A percentile compares a stretch with the other conserved stretches of the same genome.
Evolutionary conservation across 306 rosid genomes (phyloP).

Genomic region (Purshia tridentata): DNA sequence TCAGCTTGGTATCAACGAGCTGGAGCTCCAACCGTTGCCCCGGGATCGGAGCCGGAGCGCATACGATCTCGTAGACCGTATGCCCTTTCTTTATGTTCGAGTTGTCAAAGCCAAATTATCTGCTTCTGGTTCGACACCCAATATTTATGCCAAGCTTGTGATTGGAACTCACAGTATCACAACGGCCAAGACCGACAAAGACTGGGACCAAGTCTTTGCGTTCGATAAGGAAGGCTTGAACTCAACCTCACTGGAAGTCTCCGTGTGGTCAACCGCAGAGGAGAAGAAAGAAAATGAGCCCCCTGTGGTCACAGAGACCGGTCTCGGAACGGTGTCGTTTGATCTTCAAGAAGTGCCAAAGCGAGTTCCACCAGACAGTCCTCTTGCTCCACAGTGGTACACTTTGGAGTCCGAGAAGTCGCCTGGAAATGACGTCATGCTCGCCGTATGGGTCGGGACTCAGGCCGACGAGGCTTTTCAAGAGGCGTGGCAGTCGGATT

Average conservation of each 20-base stretch:
- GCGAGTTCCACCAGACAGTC: slow-evolving; percentile 86
- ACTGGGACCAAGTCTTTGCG: slow-evolving; percentile 89
- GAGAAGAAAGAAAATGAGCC: slow-evolving; percentile 47
- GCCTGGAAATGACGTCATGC: slow-evolving; percentile 78
- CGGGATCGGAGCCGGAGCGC: slow-evolving; percentile 50
- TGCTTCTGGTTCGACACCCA: too few species aligned
- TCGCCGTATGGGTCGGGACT: slow-evolving; percentile 80
- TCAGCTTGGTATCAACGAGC: slow-evolving; percentile 25
- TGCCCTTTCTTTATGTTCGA: slow-evolving; percentile 72
- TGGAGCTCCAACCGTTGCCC: slow-evolving; percentile 53
- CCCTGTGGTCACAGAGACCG: slow-evolving; percentile 23
- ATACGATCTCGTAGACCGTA: slow-evolving; percentile 66
- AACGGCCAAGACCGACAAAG: slow-evolving; percentile 56
- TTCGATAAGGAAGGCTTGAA: slow-evolving; percentile 79
- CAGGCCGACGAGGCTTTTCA: slow-evolving; percentile 86
- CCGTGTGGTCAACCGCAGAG: slow-evolving; percentile 56
- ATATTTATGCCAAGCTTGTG: slow-evolving; percentile 56
- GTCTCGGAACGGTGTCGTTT: slow-evolving; percentile 55
- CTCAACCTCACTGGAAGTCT: slow-evolving; percentile 75
- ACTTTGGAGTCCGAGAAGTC: slow-evolving; percentile 58
- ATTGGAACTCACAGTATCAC: slow-evolving; percentile 72
- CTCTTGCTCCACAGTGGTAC: slow-evolving; percentile 95
- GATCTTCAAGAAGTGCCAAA: slow-evolving; percentile 75
- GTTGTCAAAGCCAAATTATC: slow-evolving; percentile 54
- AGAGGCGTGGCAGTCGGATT: slow-evolving; percentile 93